Base-by-base conservation (phyloP, 371 early-diverging fungal genomes). In the Nematocida sp. region DNA sequence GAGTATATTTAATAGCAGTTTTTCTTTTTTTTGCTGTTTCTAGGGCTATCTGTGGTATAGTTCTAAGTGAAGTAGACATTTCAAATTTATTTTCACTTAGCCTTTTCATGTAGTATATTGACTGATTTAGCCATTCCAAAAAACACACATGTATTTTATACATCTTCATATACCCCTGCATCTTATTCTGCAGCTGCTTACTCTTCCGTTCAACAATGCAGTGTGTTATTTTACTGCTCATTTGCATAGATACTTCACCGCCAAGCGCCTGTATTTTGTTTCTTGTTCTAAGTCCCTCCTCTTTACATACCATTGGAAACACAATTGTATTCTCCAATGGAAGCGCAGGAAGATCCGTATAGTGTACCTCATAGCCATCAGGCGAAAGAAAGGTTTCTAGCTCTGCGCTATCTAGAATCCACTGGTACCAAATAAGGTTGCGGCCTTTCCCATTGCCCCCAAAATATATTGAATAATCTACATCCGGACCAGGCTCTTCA, bases 371-470 rank as follows among this genome's bases (percentile, higher is more conserved):
- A 69, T 86, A 86, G 44, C 60, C 61, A 44, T 85, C 82, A 46
- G 81, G 58, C 45, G 85, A 56, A 11, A 88, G 73, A 11, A 86
- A 64, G 23, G 82, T 45, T 15, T 70, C 82, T 44, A 66, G 25
- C 42, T 86, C 86, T 20, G 84, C 52, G 62, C 85, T 85, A 60
- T 86, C 87, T 81, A 88, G 84, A 20, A 88, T 70, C 82, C 83
- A 86, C 70, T 86, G 86, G 82, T 88, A 88, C 70, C 84, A 71
- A 4, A 84, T 73, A 45, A 83, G 40, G 46, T 83, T 85, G 39
- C 69, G 42, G 46, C 45, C 45, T 44, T 78, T 71, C 0, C 11
- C n/a, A 39, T 27, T 39, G 1, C 11, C 62, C 4, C 80, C 80
- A 67, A 78, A 78, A 58, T 78, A 72, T 50, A 88, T 11, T 6